These are phyloP conservation scores for Globisporangium alternatum DNA, from an alignment of 352 stramenopile genomes.

Conservation along the genomic window DNA sequence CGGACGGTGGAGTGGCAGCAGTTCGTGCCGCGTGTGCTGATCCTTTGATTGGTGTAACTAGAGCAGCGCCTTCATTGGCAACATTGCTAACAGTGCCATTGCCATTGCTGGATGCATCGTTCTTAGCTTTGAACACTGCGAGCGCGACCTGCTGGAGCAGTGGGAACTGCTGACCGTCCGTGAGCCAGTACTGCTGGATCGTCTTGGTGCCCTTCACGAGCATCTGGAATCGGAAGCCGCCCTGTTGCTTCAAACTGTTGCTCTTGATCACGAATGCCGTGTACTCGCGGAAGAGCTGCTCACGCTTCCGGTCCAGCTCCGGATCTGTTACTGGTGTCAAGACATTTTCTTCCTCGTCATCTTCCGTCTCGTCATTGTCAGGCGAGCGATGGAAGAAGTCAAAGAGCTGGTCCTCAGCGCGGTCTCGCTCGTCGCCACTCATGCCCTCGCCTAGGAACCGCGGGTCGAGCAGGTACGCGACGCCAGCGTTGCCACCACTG, in stretches of 20 bases:
- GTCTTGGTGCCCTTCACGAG: slow-evolving; percentile 28
- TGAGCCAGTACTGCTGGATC: slow-evolving; percentile 33
- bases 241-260: slow-evolving; percentile 16
- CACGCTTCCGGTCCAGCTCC: slow-evolving; percentile 11
- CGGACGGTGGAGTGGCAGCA: neutral
- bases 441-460: slow-evolving; percentile 17
- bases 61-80: neutral
- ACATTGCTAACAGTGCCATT: too few species aligned
- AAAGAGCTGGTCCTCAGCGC: slow-evolving; percentile 32
- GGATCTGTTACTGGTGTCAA: neutral
- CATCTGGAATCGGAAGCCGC: slow-evolving; percentile 29
- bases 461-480: slow-evolving; percentile 18
- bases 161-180: slow-evolving; percentile 27
- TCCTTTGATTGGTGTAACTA: neutral
- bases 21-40: neutral
- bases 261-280: slow-evolving; percentile 34
- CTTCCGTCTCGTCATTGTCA: neutral
- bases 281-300: slow-evolving; percentile 26
- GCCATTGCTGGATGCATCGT: neutral
- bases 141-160: slow-evolving; percentile 28
- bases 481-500: slow-evolving; percentile 1
- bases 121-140: slow-evolving; percentile 16
- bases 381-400: slow-evolving; percentile 11
- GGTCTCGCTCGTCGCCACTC: slow-evolving; percentile 26
- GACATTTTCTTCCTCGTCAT: neutral